Evolutionary conservation across 2,329 filamentous ascomycete species (phyloP), one percentile per base, ranked within the genome.

Genomic region (Amauroascus niger): DNA sequence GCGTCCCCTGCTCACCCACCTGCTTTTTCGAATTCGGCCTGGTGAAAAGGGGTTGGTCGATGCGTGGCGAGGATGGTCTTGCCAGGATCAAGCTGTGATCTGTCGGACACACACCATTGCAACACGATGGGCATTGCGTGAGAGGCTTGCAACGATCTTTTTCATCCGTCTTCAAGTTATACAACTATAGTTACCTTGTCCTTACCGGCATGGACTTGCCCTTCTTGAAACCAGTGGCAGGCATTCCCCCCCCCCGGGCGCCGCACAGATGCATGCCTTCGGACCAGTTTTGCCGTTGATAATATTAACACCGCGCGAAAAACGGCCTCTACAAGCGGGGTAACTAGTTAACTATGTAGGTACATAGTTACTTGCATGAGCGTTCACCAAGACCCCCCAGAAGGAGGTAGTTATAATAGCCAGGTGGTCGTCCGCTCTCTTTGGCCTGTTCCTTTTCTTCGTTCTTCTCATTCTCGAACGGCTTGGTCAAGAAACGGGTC

Each of bases 161-260:
- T 20, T 37, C 48, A 50, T 32, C 43, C 24, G 24, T 20, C 32
- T n/a, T 37, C n/a, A n/a, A 32, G n/a, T n/a, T n/a, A n/a, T n/a
- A n/a, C n/a, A n/a, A n/a, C n/a, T n/a, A n/a, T n/a, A n/a, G n/a
- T 6, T 14, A 4, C 14, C 9, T 32, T n/a, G 16, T 13, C 37
- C 28, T 24, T 22, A 43, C n/a, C n/a, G 20, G 48, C 48, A n/a
- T 50, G 48, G 48, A 50, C 48, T 33, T 50, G 37, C 48, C 48
- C n/a, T 22, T 43, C 33, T 22, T n/a, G n/a, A n/a, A 22, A 18
- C 40, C 3, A n/a, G 37, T 6, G 26, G 16, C 18, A 4, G n/a
- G n/a, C n/a, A n/a, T n/a, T n/a, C n/a, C n/a, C 28, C 4, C 16
- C 44, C 28, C 44, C 18, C 9, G 9, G n/a, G n/a, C n/a, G n/a